A percentile compares a stretch with the other conserved stretches of the same genome.
Evolutionary conservation across 208 protist genomes (phyloP).

Genomic region (Leishmania amazonensis): DNA sequence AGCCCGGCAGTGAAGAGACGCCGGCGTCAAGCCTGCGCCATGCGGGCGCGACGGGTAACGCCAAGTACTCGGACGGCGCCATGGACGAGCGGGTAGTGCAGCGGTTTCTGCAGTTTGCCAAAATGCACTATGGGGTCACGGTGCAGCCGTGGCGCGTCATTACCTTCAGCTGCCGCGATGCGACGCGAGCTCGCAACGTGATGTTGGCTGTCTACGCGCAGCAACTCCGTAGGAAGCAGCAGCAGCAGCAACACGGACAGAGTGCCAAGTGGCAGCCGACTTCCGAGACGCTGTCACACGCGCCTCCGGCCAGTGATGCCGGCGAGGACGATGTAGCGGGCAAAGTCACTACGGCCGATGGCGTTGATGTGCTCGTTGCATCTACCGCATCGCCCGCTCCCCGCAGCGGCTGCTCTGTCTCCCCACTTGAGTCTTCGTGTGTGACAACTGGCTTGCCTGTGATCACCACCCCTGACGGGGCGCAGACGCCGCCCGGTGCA

Average conservation of each 20-base stretch:
- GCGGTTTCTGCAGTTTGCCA: conserved; percentile 7
- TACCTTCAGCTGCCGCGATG: conserved; percentile 46
- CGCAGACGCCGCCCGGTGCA: background rate
- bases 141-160: conserved; percentile 67
- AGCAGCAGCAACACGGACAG: background rate
- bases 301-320: background rate
- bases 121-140: conserved; percentile 38
- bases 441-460: background rate
- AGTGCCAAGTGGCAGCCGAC: background rate
- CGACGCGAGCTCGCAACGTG: conserved; percentile 30
- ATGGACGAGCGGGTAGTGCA: conserved; percentile 6
- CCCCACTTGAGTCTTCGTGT: background rate
- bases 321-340: background rate
- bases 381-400: background rate
- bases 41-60: background rate
- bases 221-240: background rate
- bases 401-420: background rate
- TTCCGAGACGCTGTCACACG: background rate
- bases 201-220: conserved; percentile 29
- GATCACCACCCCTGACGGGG: background rate
- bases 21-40: conserved; percentile 1
- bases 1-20: background rate
- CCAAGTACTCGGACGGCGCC: background rate
- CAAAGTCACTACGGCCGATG: background rate
- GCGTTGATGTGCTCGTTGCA: background rate